Percentiles rank a stretch among this genome's conserved stretches.
Conservation (phyloP, 129 eudicot species). For the Pulicaria dysenterica region DNA sequence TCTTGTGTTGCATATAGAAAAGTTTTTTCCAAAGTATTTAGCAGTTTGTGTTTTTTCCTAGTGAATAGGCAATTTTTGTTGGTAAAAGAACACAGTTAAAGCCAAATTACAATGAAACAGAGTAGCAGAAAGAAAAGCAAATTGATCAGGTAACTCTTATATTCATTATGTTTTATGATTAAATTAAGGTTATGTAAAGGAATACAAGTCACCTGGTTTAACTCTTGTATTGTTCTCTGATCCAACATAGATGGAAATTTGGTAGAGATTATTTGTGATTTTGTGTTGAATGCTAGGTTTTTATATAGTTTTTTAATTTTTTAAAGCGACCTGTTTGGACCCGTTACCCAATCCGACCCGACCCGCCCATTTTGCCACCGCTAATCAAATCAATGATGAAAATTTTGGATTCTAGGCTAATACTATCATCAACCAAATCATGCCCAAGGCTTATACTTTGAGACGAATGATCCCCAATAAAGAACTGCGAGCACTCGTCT, state of each 20-base stretch:
- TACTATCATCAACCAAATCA: slow-evolving; percentile 69
- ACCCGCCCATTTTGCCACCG: too few species aligned
- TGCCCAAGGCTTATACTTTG: too few species aligned
- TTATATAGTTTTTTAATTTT: too few species aligned
- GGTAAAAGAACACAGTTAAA: neutral
- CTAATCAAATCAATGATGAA: slow-evolving; percentile 60
- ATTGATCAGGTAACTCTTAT: too few species aligned
- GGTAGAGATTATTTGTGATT: too few species aligned
- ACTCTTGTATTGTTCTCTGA: neutral
- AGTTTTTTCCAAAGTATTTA: too few species aligned
- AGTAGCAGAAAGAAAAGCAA: too few species aligned
- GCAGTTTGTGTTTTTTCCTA: neutral
- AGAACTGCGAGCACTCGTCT: slow-evolving; percentile 55
- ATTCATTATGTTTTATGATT: slow-evolving; percentile 7
- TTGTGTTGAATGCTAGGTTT: too few species aligned
- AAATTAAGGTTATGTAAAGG: neutral
- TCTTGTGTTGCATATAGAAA: too few species aligned
- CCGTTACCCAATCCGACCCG: too few species aligned
- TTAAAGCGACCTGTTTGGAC: too few species aligned
- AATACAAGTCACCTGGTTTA: neutral
- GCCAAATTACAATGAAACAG: too few species aligned
- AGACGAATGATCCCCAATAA: slow-evolving; percentile 74
- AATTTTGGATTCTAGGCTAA: slow-evolving; percentile 63
- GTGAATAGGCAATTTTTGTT: neutral
- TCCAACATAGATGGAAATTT: neutral